Conservation (phyloP, 208 protist species). For the Leishmania tropica region DNA sequence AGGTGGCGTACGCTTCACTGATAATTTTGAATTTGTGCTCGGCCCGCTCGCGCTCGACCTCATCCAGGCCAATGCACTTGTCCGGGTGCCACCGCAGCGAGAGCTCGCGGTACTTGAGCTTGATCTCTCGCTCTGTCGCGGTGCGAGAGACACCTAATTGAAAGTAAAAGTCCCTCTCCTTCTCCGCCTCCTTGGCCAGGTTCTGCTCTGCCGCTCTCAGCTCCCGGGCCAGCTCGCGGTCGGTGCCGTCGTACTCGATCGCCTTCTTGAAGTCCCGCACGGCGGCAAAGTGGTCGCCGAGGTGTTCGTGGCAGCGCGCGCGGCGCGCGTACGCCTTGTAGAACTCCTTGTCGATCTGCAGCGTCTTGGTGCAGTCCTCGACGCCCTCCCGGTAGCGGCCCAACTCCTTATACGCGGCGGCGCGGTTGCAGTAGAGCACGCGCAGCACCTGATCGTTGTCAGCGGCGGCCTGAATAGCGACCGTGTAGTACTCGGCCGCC, state of each 20-base stretch:
- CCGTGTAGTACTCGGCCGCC: slow-evolving; percentile 79
- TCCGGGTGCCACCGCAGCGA: slow-evolving; percentile 92
- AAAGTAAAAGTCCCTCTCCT: slow-evolving; percentile 90
- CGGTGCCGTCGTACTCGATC: slow-evolving; percentile 65
- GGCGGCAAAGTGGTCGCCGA: slow-evolving; percentile 81
- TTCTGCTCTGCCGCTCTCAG: slow-evolving; percentile 68
- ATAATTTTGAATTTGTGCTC: slow-evolving; percentile 93
- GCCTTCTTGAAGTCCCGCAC: slow-evolving; percentile 89
- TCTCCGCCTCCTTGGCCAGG: slow-evolving; percentile 76
- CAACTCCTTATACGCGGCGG: slow-evolving; percentile 90
- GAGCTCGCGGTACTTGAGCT: slow-evolving; percentile 87
- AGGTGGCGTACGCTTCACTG: slow-evolving; percentile 81
- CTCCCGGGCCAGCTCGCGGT: slow-evolving; percentile 74
- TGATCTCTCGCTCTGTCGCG: slow-evolving; percentile 80
- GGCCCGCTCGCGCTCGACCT: slow-evolving; percentile 67
- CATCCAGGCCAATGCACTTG: slow-evolving; percentile 79
- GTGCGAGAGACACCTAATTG: slow-evolving; percentile 75
- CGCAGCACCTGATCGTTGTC: slow-evolving; percentile 85
- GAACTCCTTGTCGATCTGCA: slow-evolving; percentile 83
- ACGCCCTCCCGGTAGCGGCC: slow-evolving; percentile 84
- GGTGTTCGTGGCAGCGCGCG: slow-evolving; percentile 81
- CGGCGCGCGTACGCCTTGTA: slow-evolving; percentile 91
- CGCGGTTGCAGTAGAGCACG: slow-evolving; percentile 93
- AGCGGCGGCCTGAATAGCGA: slow-evolving; percentile 61
- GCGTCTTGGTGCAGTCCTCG: slow-evolving; percentile 89